phyloP scores from a whole-genome alignment of 371 early-diverging fungal genomes.

The Actinomucor elegans region DNA sequence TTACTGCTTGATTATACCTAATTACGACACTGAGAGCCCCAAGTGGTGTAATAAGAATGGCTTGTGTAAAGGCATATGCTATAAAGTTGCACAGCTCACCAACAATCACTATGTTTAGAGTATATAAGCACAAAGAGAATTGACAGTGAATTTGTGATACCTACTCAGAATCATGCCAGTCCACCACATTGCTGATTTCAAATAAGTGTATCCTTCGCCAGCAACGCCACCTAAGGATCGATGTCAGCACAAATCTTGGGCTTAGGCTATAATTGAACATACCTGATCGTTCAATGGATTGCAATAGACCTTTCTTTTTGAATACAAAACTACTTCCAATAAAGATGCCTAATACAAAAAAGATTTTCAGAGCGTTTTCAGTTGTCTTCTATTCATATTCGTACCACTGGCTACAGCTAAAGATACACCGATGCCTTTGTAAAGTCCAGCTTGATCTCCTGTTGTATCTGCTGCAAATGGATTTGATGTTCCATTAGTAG shows the following conservation, averaged over 20 bases:
- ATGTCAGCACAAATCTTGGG: no score
- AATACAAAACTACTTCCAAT: conserved; percentile 92
- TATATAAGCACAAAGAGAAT: background rate
- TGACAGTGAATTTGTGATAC: conserved; percentile 1
- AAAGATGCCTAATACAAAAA: conserved; percentile 60
- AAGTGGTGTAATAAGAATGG: conserved; percentile 93
- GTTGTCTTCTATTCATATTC: background rate
- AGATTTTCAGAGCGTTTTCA: background rate
- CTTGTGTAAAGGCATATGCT: conserved; percentile 94
- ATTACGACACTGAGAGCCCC: conserved; percentile 86
- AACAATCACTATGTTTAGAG: conserved; percentile 70
- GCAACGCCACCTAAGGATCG: conserved; percentile 56
- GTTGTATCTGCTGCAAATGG: conserved; percentile 30
- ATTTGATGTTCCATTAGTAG: conserved; percentile 23
- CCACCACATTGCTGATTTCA: conserved; percentile 93
- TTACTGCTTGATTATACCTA: no score
- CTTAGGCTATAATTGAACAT: no score
- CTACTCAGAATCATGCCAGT: conserved; percentile 83
- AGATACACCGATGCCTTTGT: conserved; percentile 84
- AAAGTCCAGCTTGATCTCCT: conserved; percentile 44
- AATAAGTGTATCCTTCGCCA: conserved; percentile 82
- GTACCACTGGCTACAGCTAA: conserved; percentile 76
- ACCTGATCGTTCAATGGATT: conserved; percentile 66
- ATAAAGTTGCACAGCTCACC: conserved; percentile 94
- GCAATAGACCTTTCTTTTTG: conserved; percentile 90